These are phyloP conservation scores for Datura wrightii DNA, from an alignment of 257 asterid species.

Conservation along the genomic window DNA sequence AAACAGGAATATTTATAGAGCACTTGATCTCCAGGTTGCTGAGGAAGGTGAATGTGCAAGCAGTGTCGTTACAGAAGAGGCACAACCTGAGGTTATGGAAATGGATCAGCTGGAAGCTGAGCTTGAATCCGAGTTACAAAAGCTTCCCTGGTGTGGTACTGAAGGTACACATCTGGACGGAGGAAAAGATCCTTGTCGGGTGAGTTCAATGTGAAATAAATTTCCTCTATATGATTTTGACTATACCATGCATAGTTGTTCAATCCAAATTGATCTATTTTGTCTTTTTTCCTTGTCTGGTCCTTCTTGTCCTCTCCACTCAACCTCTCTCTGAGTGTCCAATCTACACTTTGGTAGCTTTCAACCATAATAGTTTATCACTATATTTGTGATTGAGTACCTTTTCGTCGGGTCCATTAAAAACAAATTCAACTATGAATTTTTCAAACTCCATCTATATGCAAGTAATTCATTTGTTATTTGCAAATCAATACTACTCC, in stretches of 20 bases:
- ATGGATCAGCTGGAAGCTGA: slow-evolving; percentile 66
- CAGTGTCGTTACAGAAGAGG: slow-evolving; percentile 50
- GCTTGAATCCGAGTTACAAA: slow-evolving; percentile 55
- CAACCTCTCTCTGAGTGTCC: not conserved
- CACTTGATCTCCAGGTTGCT: slow-evolving; percentile 20
- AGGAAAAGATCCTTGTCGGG: slow-evolving; percentile 43
- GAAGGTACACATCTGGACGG: slow-evolving; percentile 44
- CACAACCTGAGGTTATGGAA: slow-evolving; percentile 51
- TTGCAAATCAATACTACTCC: not conserved
- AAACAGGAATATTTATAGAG: slow-evolving; percentile 32
- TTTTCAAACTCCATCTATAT: not conserved
- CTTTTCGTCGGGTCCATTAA: not conserved
- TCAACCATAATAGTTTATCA: not conserved
- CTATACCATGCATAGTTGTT: not conserved
- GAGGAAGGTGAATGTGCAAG: slow-evolving; percentile 51
- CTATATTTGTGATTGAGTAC: not conserved
- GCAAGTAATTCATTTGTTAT: not conserved
- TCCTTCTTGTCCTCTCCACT: not conserved
- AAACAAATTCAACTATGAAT: not conserved
- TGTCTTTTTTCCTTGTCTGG: not conserved
- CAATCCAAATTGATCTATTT: not conserved
- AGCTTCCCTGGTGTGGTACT: slow-evolving; percentile 51
- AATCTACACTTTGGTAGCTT: not conserved
- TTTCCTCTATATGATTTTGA: not conserved
- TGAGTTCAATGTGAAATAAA: slow-evolving; percentile 28